Conservation (phyloP, 2,329 filamentous ascomycete genomes). For the Phialophora chinensis region DNA sequence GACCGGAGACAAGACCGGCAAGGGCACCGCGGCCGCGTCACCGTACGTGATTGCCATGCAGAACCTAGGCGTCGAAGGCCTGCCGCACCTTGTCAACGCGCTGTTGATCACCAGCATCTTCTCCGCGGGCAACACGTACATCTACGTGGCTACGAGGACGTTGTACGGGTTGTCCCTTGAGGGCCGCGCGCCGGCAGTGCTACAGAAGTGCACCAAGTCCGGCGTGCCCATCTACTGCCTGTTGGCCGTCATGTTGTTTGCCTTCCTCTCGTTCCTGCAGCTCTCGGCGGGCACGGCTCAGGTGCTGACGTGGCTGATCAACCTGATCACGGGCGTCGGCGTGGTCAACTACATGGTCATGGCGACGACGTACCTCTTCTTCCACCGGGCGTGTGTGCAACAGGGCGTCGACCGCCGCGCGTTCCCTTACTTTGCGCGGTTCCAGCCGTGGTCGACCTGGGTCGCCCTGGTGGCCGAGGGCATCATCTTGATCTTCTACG, state of each 20-base stretch:
- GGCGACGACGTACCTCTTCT: conserved; percentile 71
- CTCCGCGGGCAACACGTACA: conserved; percentile 10
- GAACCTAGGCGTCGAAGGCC: not conserved
- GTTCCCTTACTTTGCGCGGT: conserved; percentile 68
- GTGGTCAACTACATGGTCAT: conserved; percentile 70
- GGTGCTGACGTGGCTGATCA: conserved; percentile 59
- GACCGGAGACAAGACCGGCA: conserved; percentile 31
- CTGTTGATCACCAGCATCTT: conserved; percentile 5
- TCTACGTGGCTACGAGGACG: not conserved
- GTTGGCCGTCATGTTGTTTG: conserved; percentile 65
- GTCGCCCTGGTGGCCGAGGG: conserved; percentile 51
- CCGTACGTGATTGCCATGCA: conserved; percentile 38
- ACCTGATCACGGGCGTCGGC: conserved; percentile 53
- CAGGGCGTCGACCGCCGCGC: conserved; percentile 71
- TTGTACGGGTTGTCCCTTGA: conserved; percentile 59
- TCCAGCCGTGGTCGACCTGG: conserved; percentile 62
- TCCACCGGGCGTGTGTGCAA: conserved; percentile 68
- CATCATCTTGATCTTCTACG: conserved; percentile 45
- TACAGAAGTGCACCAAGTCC: conserved; percentile 58
- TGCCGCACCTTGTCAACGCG: conserved; percentile 3
- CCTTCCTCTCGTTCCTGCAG: conserved; percentile 74
- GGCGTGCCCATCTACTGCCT: conserved; percentile 77
- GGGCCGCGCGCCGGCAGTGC: conserved; percentile 57
- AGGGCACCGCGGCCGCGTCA: conserved; percentile 59
- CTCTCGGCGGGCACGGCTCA: conserved; percentile 66